Conservation (phyloP, 2,329 filamentous ascomycete genomes). For the Clonostachys byssicola region DNA sequence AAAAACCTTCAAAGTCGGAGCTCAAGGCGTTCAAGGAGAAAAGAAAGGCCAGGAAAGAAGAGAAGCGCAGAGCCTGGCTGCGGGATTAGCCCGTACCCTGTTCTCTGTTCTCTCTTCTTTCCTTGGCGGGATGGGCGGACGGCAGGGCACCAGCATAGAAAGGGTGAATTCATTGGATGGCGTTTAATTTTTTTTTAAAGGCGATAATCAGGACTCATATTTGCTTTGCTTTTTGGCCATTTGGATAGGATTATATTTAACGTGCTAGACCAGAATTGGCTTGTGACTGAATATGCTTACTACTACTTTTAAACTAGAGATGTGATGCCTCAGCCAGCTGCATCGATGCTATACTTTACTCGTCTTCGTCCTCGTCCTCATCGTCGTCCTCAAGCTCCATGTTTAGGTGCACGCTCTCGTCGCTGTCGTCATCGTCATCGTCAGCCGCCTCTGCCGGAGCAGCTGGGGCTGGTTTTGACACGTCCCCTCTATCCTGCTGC, state of each 20-base stretch:
- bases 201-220: no score
- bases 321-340: no score
- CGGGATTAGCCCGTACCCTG: conserved; percentile 56
- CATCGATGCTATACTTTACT: no score
- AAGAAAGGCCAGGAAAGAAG: conserved; percentile 83
- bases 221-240: background rate
- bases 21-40: conserved; percentile 91
- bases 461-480: conserved; percentile 6
- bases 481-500: conserved; percentile 18
- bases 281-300: background rate
- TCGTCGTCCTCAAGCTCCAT: conserved; percentile 54
- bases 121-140: background rate
- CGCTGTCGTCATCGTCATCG: conserved; percentile 34
- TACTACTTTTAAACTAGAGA: background rate
- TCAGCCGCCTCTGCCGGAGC: conserved; percentile 5
- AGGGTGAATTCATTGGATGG: no score
- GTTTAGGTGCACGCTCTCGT: conserved; percentile 54
- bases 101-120: background rate
- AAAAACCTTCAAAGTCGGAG: conserved; percentile 81
- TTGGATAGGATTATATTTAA: background rate
- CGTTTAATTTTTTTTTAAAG: no score
- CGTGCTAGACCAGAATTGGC: background rate
- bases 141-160: no score
- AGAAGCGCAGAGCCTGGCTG: conserved; percentile 90
- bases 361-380: conserved; percentile 27